phyloP scores from a whole-genome alignment of 1,284 basidiomycete species.

The Wolfiporia cocos region DNA sequence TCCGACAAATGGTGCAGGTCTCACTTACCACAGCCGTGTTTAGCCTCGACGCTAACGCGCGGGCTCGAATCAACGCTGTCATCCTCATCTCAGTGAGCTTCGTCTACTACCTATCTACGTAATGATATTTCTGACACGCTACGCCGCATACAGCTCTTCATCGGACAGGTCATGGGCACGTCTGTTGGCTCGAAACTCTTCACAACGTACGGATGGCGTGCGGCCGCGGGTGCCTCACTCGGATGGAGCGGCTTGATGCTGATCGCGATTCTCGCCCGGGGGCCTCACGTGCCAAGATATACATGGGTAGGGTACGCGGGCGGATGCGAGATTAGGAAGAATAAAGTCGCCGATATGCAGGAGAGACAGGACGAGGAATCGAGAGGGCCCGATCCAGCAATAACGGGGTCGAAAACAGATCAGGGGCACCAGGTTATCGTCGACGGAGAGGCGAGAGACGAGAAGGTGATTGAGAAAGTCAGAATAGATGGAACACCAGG shows the following conservation, averaged over 20 bases:
- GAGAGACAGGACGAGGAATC: background rate
- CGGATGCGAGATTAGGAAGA: constrained; percentile 23
- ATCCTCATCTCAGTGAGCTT: constrained; percentile 36
- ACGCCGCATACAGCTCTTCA: constrained; percentile 24
- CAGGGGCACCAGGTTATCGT: too few relatives aligned
- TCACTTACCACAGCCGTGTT: constrained; percentile 35
- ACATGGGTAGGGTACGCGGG: constrained; percentile 35
- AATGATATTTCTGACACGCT: background rate
- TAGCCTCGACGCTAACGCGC: constrained; percentile 28
- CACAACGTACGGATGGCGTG: constrained; percentile 43
- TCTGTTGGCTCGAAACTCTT: constrained; percentile 47
- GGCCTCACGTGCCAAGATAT: constrained; percentile 33
- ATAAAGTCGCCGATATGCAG: background rate
- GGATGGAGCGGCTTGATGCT: constrained; percentile 38
- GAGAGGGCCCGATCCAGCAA: too few relatives aligned
- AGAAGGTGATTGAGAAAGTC: too few relatives aligned
- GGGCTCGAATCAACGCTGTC: constrained; percentile 46
- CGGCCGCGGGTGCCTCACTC: constrained; percentile 41
- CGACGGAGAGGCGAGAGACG: too few relatives aligned
- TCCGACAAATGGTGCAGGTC: constrained; percentile 40
- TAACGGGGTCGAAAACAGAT: too few relatives aligned
- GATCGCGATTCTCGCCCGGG: constrained; percentile 34
- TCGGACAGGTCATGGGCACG: constrained; percentile 48
- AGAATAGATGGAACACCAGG: too few relatives aligned
- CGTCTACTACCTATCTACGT: constrained; percentile 11